phyloP scores from a whole-genome alignment of 257 asterid genomes.

The Ballota nigra region DNA sequence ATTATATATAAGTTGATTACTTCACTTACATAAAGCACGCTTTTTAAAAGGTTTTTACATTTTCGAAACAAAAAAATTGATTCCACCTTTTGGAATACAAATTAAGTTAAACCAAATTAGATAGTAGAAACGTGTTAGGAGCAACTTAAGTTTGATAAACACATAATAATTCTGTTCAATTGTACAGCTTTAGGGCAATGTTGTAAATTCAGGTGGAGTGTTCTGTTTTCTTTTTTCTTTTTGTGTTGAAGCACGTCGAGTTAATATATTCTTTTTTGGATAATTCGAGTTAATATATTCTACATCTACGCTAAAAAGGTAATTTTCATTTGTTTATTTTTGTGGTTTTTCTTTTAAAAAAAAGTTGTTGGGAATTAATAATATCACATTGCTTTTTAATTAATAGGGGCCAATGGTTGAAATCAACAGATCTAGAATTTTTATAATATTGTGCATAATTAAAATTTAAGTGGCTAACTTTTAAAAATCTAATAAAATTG shows the following conservation, averaged over 20 bases:
- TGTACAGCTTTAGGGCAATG: neutral
- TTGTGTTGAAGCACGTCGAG: neutral
- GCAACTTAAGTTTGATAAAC: neutral
- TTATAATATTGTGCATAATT: too few species aligned
- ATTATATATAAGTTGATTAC: neutral
- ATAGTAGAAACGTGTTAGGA: neutral
- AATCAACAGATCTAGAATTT: too few species aligned
- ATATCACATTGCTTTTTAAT: too few species aligned
- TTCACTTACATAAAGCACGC: neutral
- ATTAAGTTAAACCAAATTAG: neutral
- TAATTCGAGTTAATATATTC: too few species aligned
- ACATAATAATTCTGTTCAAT: neutral
- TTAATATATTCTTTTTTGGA: too few species aligned
- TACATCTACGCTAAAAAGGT: neutral
- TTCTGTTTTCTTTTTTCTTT: neutral
- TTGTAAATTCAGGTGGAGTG: neutral
- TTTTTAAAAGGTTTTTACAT: conserved; percentile 13
- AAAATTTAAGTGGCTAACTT: too few species aligned
- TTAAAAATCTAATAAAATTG: too few species aligned
- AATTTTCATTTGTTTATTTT: neutral
- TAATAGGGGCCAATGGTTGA: too few species aligned
- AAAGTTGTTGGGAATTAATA: too few species aligned
- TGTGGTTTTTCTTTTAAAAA: neutral
- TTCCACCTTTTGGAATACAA: neutral
- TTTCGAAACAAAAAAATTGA: neutral